Evolutionary conservation across 163 green algal species (phyloP), one percentile per base, ranked within the genome.

Genomic region (Dunaliella salina): DNA sequence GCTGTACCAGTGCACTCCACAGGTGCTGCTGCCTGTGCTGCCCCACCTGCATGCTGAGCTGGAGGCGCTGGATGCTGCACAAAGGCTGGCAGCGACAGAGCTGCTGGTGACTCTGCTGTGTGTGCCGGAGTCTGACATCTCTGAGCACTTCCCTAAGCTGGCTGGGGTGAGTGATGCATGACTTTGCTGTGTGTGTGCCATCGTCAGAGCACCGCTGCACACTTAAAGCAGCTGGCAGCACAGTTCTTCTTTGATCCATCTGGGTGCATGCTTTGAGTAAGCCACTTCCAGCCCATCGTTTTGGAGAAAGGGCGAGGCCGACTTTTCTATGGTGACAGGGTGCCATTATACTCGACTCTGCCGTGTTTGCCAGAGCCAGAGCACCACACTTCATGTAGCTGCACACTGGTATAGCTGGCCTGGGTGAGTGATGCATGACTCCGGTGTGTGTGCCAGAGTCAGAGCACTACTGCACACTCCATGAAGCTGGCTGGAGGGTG

Each of bases 1-100:
- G 91, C 45, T 97, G 35, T 89, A 96, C 83, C 80, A 90, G 26
- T 87, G 81, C 13, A 85, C 90, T 17, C 94, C 94, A 0, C 90
- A 93, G 81, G 90, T 93, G 63, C 88, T 97, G 85, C 90, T 96
- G 83, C 94, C 94, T 20, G 90, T 97, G 15, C 80, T 97, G 80
- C 92, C 94, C 3, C 88, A 92, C 71, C 75, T 95, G 34, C 46
- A 84, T 0, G 71, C 79, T 15, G 89, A 95, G 87, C 89, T 97
- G 26, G 84, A 90, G 45, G 85, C 81, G 0, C 30, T 80, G 81
- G 87, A 93, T 24, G 89, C 91, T 17, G 92, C 92, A 24, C 78
- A 33, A 35, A 87, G 88, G 72, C 89, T 93, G 4, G 35, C 87
- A 3, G 92, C 92, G 0, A 88, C 91, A n/a, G 86, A 89, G 34